Evolutionary conservation across 257 asterid genomes (phyloP).

Genomic region (Forsythia suspensa): DNA sequence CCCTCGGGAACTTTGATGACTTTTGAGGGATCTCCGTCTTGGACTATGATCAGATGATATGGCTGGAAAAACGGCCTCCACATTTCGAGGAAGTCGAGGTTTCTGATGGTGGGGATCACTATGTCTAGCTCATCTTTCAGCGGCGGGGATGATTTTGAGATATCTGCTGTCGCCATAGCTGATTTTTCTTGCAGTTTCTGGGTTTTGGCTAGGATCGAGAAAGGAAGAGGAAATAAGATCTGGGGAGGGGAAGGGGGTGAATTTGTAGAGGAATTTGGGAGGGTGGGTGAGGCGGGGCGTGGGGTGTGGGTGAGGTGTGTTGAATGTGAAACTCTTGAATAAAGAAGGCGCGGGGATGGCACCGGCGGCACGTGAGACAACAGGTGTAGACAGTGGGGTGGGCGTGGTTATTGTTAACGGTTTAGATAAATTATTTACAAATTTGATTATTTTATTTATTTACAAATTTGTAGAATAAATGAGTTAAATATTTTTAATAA

Average conservation of each 20-base stretch:
- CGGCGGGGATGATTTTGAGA: slow-evolving; percentile 29
- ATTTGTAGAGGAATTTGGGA: background rate
- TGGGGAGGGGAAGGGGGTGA: background rate
- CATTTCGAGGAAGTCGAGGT: slow-evolving; percentile 73
- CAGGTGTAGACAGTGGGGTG: background rate
- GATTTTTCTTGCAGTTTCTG: background rate
- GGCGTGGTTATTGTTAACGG: background rate
- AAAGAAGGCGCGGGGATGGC: background rate
- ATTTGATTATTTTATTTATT: too few relatives aligned
- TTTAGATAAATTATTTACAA: too few relatives aligned
- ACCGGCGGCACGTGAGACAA: slow-evolving; percentile 4
- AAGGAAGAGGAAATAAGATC: background rate
- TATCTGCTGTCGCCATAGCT: slow-evolving; percentile 43
- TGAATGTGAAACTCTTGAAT: background rate
- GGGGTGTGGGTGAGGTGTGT: background rate
- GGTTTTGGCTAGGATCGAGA: background rate
- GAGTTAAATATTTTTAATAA: too few relatives aligned
- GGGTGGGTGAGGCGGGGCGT: background rate
- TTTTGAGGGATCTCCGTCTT: slow-evolving; percentile 74
- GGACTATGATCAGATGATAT: slow-evolving; percentile 70
- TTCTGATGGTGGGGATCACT: slow-evolving; percentile 71
- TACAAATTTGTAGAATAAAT: too few relatives aligned
- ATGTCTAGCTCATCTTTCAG: slow-evolving; percentile 70
- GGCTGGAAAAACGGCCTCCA: slow-evolving; percentile 77
- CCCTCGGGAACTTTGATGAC: slow-evolving; percentile 66